phyloP scores from a whole-genome alignment of 2,329 filamentous ascomycete species.

The Rutstroemia sp. region DNA sequence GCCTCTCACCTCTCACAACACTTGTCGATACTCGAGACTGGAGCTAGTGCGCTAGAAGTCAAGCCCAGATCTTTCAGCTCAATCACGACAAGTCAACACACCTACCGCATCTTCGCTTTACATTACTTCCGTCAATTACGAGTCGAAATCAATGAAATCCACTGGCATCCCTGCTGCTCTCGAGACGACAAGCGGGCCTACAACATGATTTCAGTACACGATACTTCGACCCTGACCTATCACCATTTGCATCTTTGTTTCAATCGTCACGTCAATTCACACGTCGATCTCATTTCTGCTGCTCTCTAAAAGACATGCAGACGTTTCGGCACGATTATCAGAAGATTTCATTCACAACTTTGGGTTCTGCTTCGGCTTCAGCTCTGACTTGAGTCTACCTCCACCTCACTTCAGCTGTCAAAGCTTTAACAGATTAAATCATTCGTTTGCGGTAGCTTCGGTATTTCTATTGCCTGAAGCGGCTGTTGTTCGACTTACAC shows the following conservation, averaged over 20 bases:
- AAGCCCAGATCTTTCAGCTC: neutral
- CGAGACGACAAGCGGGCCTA: neutral
- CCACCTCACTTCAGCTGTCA: neutral
- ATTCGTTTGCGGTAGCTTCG: neutral
- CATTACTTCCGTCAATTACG: neutral
- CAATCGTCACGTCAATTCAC: too few species aligned
- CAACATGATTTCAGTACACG: neutral
- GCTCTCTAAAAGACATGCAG: too few species aligned
- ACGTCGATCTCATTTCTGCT: too few species aligned
- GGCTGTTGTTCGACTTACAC: too few species aligned
- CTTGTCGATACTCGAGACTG: constrained; percentile 1
- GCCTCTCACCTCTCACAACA: neutral
- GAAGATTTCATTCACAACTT: too few species aligned
- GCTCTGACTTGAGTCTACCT: neutral
- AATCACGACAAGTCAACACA: neutral
- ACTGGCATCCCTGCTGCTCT: constrained; percentile 1
- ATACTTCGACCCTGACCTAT: neutral
- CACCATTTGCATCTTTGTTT: neutral
- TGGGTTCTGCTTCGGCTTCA: neutral
- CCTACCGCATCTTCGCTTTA: neutral
- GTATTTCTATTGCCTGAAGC: too few species aligned
- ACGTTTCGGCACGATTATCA: too few species aligned
- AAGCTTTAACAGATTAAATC: neutral
- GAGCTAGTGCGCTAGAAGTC: constrained; percentile 2
- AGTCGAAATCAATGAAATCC: neutral